These are phyloP conservation scores for Podosphaera leucotricha DNA, from an alignment of 2,329 filamentous ascomycete genomes.

Conservation along the genomic window DNA sequence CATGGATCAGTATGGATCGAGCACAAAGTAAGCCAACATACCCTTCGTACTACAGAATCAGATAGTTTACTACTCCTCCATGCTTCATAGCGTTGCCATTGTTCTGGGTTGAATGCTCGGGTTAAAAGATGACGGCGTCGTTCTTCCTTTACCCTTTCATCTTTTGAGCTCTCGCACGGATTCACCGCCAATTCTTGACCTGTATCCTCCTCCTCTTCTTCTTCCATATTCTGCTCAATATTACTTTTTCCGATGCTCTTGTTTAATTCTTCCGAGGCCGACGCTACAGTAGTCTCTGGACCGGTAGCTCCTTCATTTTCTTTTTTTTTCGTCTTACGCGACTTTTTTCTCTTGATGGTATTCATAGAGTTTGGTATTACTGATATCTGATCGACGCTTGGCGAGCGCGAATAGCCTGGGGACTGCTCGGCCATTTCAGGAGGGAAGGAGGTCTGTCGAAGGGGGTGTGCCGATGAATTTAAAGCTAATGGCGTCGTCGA, in stretches of 20 bases:
- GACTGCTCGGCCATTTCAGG: slow-evolving; percentile 26
- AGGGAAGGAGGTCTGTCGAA: slow-evolving; percentile 63
- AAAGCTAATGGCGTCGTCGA: slow-evolving; percentile 35
- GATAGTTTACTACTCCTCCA: slow-evolving; percentile 47
- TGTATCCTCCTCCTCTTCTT: slow-evolving; percentile 28
- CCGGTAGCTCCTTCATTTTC: slow-evolving; percentile 26
- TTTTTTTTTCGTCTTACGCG: slow-evolving; percentile 34
- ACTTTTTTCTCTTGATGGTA: slow-evolving; percentile 31
- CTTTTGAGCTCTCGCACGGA: slow-evolving; percentile 36
- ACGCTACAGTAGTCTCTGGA: slow-evolving; percentile 20
- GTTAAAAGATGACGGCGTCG: slow-evolving; percentile 35
- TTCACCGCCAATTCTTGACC: slow-evolving; percentile 27
- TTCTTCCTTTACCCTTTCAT: slow-evolving; percentile 41
- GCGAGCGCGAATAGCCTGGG: slow-evolving; percentile 33
- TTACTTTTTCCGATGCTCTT: slow-evolving; percentile 19
- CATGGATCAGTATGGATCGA: background rate
- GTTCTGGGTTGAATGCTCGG: slow-evolving; percentile 37
- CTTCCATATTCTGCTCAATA: slow-evolving; percentile 23
- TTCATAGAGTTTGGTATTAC: slow-evolving; percentile 37
- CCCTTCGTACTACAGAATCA: slow-evolving; percentile 43
- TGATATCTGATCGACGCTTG: slow-evolving; percentile 36
- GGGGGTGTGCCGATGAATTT: slow-evolving; percentile 35
- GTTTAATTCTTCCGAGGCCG: slow-evolving; percentile 20
- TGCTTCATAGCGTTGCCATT: slow-evolving; percentile 45
- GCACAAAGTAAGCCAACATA: slow-evolving; percentile 17